Base-by-base conservation (phyloP, 2,329 filamentous ascomycete species). In the Alternaria rosae region DNA sequence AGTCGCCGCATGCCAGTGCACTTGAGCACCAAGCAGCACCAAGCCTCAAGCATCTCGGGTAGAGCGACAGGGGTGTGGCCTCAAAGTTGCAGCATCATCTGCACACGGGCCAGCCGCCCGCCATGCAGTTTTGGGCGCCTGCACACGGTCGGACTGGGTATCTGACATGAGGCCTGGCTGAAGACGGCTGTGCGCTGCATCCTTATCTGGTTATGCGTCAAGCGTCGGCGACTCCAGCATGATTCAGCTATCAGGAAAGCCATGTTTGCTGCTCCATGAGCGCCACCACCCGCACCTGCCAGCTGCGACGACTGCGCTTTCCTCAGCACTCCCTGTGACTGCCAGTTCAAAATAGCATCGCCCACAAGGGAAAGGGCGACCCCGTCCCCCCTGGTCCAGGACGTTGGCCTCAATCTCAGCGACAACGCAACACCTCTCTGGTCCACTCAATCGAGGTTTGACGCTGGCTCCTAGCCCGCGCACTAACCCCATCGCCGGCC, bases 41-140 rank as follows among this genome's bases (percentile, higher is more conserved):
- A 20, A 43, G 41, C 44, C 35, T 38, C 35, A 43, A 55, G 61
- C 51, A 62, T 55, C 62, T 61, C 54, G 59, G 64, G 57, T 61
- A 60, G 32, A 38, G 43, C 52, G 64, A 65, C 66, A 57, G 57
- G 66, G 64, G 38, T 65, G 47, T 20, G 56, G 47, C 23, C 20
- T 21, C 47, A 50, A 50, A 54, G 28, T 48, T 17, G 35, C 21
- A 53, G 52, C 57, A 35, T 21, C 43, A 41, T 15, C 57, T 54
- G 57, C 50, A 62, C 57, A 61, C 61, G 63, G 57, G 55, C 59
- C 54, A 56, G 57, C 45, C 57, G 61, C 55, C 30, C 54, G 42
- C 45, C 50, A 45, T 47, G 54, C 45, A 35, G 38, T 52, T 52
- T 57, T 26, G 54, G 54, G 59, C 20, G 56, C 44, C 47, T 57